Base-by-base conservation (phyloP, 352 stramenopile genomes). In the Phytophthora brassicae region DNA sequence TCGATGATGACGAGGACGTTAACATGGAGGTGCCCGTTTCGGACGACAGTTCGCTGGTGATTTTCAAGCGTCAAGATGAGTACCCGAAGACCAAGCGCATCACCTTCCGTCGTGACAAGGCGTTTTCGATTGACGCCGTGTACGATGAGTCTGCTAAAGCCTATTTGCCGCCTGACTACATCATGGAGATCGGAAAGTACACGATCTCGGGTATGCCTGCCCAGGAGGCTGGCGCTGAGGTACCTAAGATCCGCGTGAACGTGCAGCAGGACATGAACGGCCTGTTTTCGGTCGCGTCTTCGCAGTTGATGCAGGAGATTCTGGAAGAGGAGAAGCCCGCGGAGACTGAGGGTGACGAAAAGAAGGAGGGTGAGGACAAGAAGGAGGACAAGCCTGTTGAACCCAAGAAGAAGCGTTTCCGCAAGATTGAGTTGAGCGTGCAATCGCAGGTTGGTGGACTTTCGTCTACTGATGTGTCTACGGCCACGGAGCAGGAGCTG, bases 181-280 rank as follows among this genome's bases (percentile, higher is more conserved):
- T 71, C 19, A 70, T 93, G 52, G 66, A 77, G 22, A 90, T 99
- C 62, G 92, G 89, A 49, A 96, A 90, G 50, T 99, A 97, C 75
- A 95, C 89, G 23, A 95, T 99, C 68, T 92, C 87, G 56, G 91
- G 84, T 42, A 91, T 97, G 41, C 82, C 85, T 19, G 58, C 69
- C n/a, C 74, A 83, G 39, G 84, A 89, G 29, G 84, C 88, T 43
- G 69, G 72, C 26, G 65, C 81, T 56, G 75, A 99, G 90, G 60
- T 79, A 26, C 81, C 87, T 7, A 89, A 89, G 79, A 96, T 99
- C 49, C 92, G 96, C 56, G 96, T 99, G 42, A 99, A 99, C 83
- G 94, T 99, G 57, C 96, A 97, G 79, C 89, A 98, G 71, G 96
- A 99, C 73, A 94, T 99, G 60, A 93, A 99, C 74, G 97, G 97